phyloP scores from a whole-genome alignment of 1,284 basidiomycete genomes.

The Abortiporus biennis region DNA sequence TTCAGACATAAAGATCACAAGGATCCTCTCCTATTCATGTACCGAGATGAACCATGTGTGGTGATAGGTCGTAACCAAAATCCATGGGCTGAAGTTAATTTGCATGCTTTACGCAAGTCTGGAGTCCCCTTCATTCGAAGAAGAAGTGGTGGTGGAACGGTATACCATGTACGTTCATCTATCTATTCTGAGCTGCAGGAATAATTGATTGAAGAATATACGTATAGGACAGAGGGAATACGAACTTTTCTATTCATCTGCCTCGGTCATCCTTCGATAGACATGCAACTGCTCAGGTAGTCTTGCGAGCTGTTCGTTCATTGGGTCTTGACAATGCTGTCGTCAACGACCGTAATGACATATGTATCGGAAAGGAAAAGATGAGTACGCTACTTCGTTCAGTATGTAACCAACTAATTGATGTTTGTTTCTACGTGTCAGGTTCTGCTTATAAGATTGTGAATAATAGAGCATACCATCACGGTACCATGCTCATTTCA shows the following conservation, averaged over 20 bases:
- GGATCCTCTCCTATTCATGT: slow-evolving; percentile 79
- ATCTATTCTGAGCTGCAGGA: neutral
- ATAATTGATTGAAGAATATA: neutral
- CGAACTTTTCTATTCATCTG: slow-evolving; percentile 94
- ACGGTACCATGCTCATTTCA: slow-evolving; percentile 98
- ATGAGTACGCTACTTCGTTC: slow-evolving; percentile 34
- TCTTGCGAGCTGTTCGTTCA: slow-evolving; percentile 74
- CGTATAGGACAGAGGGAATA: slow-evolving; percentile 93
- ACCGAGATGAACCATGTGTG: slow-evolving; percentile 87
- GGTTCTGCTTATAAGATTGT: slow-evolving; percentile 98
- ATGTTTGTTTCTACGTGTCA: slow-evolving; percentile 63
- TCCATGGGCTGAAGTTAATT: slow-evolving; percentile 95
- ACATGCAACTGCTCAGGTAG: slow-evolving; percentile 71
- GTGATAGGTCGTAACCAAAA: slow-evolving; percentile 97
- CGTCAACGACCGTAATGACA: slow-evolving; percentile 90
- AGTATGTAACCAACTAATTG: slow-evolving; percentile 26
- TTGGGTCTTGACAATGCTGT: slow-evolving; percentile 69
- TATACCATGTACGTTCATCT: slow-evolving; percentile 78
- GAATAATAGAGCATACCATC: slow-evolving; percentile 89
- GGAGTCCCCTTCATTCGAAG: slow-evolving; percentile 80
- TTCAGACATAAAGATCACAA: slow-evolving; percentile 69
- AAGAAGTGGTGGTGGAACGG: slow-evolving; percentile 94
- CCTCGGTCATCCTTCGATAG: slow-evolving; percentile 81
- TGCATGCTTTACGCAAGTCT: slow-evolving; percentile 42
- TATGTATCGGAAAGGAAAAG: slow-evolving; percentile 81